Percentiles rank a stretch among this genome's conserved stretches.
Conservation (phyloP, 306 rosid genomes). For the Arachis stenosperma region DNA sequence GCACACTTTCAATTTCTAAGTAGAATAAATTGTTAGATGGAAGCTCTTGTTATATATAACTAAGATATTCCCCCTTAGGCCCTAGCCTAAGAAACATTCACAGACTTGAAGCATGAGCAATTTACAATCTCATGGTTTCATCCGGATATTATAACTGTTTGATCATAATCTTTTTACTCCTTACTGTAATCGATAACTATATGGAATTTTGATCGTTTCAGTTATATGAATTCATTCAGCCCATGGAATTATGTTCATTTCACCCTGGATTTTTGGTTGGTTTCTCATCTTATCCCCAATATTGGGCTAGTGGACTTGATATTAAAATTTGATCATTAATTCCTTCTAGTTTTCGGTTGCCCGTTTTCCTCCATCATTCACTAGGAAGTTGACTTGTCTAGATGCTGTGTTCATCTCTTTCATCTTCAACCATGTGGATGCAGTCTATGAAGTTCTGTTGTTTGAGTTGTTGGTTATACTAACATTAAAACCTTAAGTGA, state of each 20-base stretch:
- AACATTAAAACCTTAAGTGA: not conserved
- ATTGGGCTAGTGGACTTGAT: not conserved
- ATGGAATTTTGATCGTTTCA: not conserved
- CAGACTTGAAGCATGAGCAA: constrained; percentile 5
- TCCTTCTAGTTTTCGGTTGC: not conserved
- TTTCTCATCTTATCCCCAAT: not conserved
- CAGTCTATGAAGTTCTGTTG: constrained; percentile 10
- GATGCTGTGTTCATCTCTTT: not conserved
- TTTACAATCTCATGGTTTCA: not conserved
- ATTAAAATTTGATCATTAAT: constrained; percentile 12
- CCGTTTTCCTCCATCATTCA: not conserved
- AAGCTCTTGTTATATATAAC: constrained; percentile 5
- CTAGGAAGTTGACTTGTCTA: constrained; percentile 13
- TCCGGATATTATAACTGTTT: not conserved
- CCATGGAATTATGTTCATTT: not conserved
- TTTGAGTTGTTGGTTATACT: constrained; percentile 28
- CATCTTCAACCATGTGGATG: not conserved
- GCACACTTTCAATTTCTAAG: not conserved
- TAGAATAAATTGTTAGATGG: constrained; percentile 2
- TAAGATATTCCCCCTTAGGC: not conserved
- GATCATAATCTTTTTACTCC: not conserved
- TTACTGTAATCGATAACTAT: not conserved
- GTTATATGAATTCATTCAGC: not conserved
- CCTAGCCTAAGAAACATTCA: not conserved
- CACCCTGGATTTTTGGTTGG: not conserved